Percentiles rank a stretch among this genome's conserved stretches.
Conservation (phyloP, 2,329 filamentous ascomycete species). For the Fusarium xylarioides region DNA sequence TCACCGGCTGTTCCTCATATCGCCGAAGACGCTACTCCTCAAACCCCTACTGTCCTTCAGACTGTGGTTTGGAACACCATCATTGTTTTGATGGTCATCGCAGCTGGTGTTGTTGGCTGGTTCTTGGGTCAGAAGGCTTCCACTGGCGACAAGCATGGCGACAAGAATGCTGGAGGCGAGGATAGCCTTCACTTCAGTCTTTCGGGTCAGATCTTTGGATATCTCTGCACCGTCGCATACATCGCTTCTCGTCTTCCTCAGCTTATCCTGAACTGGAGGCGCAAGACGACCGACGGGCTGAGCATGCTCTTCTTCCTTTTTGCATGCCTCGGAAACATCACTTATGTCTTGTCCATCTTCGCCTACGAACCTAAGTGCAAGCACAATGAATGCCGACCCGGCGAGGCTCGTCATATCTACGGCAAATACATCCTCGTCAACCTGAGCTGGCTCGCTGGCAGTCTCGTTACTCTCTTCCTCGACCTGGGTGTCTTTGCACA, state of each 20-base stretch:
- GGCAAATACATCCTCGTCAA: conserved; percentile 88
- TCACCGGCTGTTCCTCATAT: conserved; percentile 86
- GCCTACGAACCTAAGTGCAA: conserved; percentile 83
- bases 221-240: conserved; percentile 88
- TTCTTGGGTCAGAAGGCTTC: conserved; percentile 65
- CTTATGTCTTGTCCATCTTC: conserved; percentile 90
- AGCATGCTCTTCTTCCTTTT: conserved; percentile 97
- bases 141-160: conserved; percentile 52
- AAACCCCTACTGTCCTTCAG: conserved; percentile 62
- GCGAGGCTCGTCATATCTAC: conserved; percentile 75
- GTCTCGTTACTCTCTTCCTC: conserved; percentile 84
- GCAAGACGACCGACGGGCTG: conserved; percentile 92
- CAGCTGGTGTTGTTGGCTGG: conserved; percentile 87
- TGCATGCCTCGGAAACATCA: conserved; percentile 93
- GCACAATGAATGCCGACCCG: conserved; percentile 64
- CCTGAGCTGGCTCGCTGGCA: conserved; percentile 88
- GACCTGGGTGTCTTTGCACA: conserved; percentile 90
- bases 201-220: conserved; percentile 91
- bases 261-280: conserved; percentile 88
- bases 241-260: conserved; percentile 91
- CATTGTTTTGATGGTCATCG: conserved; percentile 82
- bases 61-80: conserved; percentile 76
- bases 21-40: conserved; percentile 56
- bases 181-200: conserved; percentile 72
- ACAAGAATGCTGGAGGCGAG: conserved; percentile 51